Base-by-base conservation (phyloP, 2,329 filamentous ascomycete genomes). In the Rhytidhysteron rufulum region DNA sequence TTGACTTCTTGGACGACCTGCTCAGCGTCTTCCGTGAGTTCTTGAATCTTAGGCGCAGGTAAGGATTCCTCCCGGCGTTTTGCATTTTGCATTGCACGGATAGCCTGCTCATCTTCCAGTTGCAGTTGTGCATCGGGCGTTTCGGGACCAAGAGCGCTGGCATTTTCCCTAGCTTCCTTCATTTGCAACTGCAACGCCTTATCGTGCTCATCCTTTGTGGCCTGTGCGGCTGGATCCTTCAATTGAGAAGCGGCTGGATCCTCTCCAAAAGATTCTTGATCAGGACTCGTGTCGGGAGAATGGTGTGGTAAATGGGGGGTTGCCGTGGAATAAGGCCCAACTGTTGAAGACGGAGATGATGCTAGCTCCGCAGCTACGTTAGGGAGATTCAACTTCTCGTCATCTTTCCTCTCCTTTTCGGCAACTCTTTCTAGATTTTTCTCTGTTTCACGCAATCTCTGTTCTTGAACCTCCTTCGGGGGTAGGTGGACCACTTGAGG, bases 281-380 rank as follows among this genome's bases (percentile, higher is more conserved):
- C 85, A 1, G 85, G 82, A 51, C 85, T 89, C 2, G 86, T 89
- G 50, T 85, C 82, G 1, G 85, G 80, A 2, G 86, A 89, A 5
- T 74, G 77, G 47, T 84, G 78, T 44, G 82, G 77, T 29, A 82
- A 74, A 25, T 76, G 78, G 2, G 87, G 85, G 0, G 87, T 93
- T 17, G 83, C 80, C 40, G 82, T 82, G 31, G 85, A 89, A 52
- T 83, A 82, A 2, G 82, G 77, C 22, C 74, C 80, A 40, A 79
- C 69, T 1, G 85, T 89, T 5, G 87, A 91, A 7, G 72, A 77
- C 18, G 78, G 78, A 10, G 70, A 75, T 9, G 72, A 74, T 6
- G 65, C 62, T 45, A 58, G 42, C 41, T 69, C 60, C 45, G 47
- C 45, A 8, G 48, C 29, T 3, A 40, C 53, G 29, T 53, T 55